phyloP scores from a whole-genome alignment of 768 basidiomycete genomes.

The Lyophyllum atratum region DNA sequence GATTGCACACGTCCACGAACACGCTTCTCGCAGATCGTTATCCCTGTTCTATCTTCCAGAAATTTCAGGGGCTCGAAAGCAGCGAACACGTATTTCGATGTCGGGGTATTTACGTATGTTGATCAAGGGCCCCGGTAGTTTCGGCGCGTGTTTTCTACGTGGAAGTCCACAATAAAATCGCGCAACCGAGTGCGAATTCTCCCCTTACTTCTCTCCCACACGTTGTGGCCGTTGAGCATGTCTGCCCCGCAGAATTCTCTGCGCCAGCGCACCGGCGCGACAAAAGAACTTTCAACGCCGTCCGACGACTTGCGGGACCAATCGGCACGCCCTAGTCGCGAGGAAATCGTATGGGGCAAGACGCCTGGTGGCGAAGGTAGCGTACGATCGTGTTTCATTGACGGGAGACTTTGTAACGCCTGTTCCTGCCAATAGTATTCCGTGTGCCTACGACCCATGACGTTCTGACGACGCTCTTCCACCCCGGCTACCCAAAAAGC shows the following conservation, averaged over 20 bases:
- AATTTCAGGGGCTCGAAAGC: not conserved
- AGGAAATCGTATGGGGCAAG: conserved; percentile 86
- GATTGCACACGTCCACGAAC: not conserved
- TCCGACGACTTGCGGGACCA: conserved; percentile 12
- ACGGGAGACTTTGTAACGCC: not conserved
- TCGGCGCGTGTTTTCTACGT: conserved; percentile 14
- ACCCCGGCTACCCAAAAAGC: conserved; percentile 82
- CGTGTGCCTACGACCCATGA: conserved; percentile 91
- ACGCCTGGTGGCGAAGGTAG: conserved; percentile 79
- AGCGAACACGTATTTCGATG: not conserved
- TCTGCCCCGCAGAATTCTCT: conserved; percentile 27
- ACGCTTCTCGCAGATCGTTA: not conserved
- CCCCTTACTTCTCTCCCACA: not conserved
- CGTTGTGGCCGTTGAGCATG: conserved; percentile 12
- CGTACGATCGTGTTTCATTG: conserved; percentile 18
- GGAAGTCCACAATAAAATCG: conserved; percentile 1
- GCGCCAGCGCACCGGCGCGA: conserved; percentile 32
- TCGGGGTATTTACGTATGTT: conserved; percentile 17
- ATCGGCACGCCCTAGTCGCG: conserved; percentile 21
- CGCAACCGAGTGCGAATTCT: conserved; percentile 4
- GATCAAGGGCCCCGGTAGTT: conserved; percentile 4
- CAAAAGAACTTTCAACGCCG: conserved; percentile 7
- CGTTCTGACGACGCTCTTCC: conserved; percentile 81
- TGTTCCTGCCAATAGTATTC: conserved; percentile 62
- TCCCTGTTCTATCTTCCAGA: not conserved